These are phyloP conservation scores for Coelastrella sp. DNA, from an alignment of 139 green algal genomes.

Conservation along the genomic window DNA sequence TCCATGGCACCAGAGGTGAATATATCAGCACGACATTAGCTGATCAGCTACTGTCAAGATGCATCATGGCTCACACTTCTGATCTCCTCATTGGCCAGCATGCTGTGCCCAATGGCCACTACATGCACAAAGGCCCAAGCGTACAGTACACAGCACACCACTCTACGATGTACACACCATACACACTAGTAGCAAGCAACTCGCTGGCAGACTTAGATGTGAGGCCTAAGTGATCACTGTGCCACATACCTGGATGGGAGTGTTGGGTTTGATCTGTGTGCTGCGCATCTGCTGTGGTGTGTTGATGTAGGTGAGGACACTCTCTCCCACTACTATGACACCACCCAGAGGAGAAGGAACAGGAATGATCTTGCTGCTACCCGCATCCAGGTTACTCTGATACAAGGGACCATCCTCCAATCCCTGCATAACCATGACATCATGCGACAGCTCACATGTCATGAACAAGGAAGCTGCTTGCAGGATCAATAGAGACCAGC, in stretches of 20 bases:
- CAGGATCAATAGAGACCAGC: background rate
- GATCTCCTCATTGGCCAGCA: too few species aligned
- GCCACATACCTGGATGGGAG: slow-evolving; percentile 44
- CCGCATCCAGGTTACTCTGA: slow-evolving; percentile 87
- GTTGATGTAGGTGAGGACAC: slow-evolving; percentile 82
- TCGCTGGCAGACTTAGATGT: too few species aligned
- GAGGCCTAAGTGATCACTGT: background rate
- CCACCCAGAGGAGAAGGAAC: slow-evolving; percentile 84
- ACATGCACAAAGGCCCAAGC: too few species aligned
- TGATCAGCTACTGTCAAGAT: too few species aligned
- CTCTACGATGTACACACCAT: too few species aligned
- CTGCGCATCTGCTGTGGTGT: slow-evolving; percentile 37
- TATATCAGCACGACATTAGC: too few species aligned
- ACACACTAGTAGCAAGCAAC: too few species aligned
- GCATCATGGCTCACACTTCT: too few species aligned
- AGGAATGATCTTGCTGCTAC: slow-evolving; percentile 84
- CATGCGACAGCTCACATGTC: too few species aligned
- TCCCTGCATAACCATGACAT: slow-evolving; percentile 64
- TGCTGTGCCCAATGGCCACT: too few species aligned
- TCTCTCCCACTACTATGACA: slow-evolving; percentile 89
- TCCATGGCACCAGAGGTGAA: too few species aligned
- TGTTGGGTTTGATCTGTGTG: slow-evolving; percentile 53
- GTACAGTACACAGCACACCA: too few species aligned
- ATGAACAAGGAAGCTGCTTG: background rate
- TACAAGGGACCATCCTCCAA: slow-evolving; percentile 82